phyloP scores from a whole-genome alignment of 345 rosid genomes.

The Populus simonii region DNA sequence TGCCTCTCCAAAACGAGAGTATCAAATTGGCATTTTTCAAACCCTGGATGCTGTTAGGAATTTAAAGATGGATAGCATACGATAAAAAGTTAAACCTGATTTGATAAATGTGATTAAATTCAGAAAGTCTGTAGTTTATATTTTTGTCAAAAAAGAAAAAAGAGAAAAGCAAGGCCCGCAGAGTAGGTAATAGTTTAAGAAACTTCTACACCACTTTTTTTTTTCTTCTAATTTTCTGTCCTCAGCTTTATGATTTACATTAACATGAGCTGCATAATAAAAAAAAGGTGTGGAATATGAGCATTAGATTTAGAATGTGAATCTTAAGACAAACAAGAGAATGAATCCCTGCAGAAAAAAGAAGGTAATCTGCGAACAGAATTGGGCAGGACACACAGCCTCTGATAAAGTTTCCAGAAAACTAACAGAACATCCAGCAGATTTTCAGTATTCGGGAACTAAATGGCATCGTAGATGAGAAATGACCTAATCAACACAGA shows the following conservation, averaged over 20 bases:
- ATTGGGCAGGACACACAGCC: background rate
- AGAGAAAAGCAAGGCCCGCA: background rate
- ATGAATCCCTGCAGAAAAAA: background rate
- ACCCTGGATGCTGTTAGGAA: background rate
- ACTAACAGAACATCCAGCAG: background rate
- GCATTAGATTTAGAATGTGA: background rate
- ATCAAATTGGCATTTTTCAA: background rate
- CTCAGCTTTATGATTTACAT: too few species aligned
- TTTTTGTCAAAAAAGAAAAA: background rate
- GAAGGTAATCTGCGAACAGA: background rate
- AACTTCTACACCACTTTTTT: background rate
- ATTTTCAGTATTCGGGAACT: background rate
- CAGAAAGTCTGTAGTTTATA: too few species aligned
- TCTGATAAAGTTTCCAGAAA: background rate
- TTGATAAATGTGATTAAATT: too few species aligned
- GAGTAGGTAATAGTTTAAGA: background rate
- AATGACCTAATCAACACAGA: background rate
- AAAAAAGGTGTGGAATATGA: too few species aligned
- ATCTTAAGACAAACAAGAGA: background rate
- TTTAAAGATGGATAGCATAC: too few species aligned
- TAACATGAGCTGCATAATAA: too few species aligned
- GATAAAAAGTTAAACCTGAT: too few species aligned
- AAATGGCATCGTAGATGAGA: background rate
- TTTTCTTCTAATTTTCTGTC: too few species aligned
- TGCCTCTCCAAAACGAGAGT: background rate